Evolutionary conservation across 768 basidiomycete genomes (phyloP).

Genomic region (Boletellus emodensis): DNA sequence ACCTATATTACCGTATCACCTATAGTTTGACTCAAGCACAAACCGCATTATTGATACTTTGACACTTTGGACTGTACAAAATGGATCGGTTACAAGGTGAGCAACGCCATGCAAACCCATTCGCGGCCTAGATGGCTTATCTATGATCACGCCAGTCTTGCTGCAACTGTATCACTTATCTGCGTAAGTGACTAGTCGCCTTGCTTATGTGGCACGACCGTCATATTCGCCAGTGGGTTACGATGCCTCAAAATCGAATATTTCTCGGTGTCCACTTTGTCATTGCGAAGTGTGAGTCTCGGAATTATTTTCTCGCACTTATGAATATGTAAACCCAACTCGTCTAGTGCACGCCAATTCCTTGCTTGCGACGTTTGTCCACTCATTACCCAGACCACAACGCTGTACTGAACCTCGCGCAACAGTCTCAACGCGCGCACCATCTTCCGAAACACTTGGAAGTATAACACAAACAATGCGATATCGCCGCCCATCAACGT

Average conservation of each 20-base stretch:
- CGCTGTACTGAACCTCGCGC: background rate
- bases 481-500: conserved; percentile 8
- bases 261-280: conserved; percentile 24
- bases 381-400: background rate
- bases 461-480: background rate
- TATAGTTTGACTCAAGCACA: conserved; percentile 10
- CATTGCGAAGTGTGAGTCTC: conserved; percentile 19
- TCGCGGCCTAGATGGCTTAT: background rate
- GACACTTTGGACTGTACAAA: conserved; percentile 22
- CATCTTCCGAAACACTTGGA: conserved; percentile 4
- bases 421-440: conserved; percentile 21
- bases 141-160: conserved; percentile 5
- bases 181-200: conserved; percentile 12
- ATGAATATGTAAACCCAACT: background rate
- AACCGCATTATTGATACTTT: conserved; percentile 20
- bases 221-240: conserved; percentile 12
- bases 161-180: conserved; percentile 13
- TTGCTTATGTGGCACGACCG: background rate
- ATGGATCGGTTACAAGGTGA: conserved; percentile 22
- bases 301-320: background rate
- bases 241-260: conserved; percentile 19
- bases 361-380: conserved; percentile 23
- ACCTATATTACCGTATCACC: background rate
- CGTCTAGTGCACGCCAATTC: conserved; percentile 24
- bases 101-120: background rate